Conservation (phyloP, 2,329 filamentous ascomycete species). For the Fonsecaea nubica region DNA sequence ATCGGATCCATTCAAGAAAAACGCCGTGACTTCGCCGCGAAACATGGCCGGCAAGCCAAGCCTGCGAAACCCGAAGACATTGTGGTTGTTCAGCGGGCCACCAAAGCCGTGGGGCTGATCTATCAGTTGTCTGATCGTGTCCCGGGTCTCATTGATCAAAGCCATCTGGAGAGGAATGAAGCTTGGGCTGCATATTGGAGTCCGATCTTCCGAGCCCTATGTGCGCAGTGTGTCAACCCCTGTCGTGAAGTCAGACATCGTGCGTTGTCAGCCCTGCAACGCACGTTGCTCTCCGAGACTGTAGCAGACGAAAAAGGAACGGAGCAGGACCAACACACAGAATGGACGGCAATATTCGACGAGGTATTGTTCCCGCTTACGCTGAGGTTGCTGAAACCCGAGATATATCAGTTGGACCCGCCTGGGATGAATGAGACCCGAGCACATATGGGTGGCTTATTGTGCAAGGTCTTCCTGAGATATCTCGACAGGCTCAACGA, state of each 20-base stretch:
- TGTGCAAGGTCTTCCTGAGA: conserved; percentile 95
- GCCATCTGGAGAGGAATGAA: conserved; percentile 85
- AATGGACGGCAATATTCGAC: conserved; percentile 94
- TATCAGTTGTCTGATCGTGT: conserved; percentile 82
- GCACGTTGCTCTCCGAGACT: conserved; percentile 82
- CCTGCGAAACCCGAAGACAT: conserved; percentile 61
- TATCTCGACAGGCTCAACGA: conserved; percentile 85
- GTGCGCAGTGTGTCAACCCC: conserved; percentile 89
- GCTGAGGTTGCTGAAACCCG: conserved; percentile 83
- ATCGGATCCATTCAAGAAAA: conserved; percentile 50
- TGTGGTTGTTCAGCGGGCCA: conserved; percentile 75
- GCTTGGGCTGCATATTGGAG: conserved; percentile 99
- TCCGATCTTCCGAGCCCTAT: conserved; percentile 87
- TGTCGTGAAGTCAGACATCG: conserved; percentile 91
- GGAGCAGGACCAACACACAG: conserved; percentile 55
- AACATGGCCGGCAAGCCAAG: conserved; percentile 37
- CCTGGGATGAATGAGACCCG: conserved; percentile 94
- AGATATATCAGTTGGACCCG: conserved; percentile 89
- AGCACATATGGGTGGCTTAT: conserved; percentile 84
- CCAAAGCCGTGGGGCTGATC: conserved; percentile 80
- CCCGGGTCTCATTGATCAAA: conserved; percentile 86
- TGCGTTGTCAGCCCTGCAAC: conserved; percentile 83
- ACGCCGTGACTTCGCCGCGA: conserved; percentile 38
- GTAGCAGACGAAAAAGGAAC: conserved; percentile 51
- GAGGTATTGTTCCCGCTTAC: conserved; percentile 95